Percentiles rank a stretch among this genome's conserved stretches.
phyloP scores from a whole-genome alignment of 176 grass and related monocot species.

The Alloteropsis semialata region DNA sequence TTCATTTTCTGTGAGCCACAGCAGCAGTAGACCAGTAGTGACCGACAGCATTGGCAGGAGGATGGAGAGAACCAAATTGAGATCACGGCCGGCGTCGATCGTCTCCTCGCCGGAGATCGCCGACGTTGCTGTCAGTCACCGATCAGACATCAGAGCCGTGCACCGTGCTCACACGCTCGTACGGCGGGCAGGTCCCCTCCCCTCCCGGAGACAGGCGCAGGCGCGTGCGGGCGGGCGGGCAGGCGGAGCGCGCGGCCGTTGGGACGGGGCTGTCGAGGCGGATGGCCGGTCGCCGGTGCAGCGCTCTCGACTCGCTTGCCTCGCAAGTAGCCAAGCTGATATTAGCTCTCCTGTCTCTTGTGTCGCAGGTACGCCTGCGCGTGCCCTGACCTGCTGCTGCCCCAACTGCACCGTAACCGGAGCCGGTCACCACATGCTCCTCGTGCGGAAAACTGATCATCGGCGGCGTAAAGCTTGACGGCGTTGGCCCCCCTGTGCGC shows the following conservation, averaged over 20 bases:
- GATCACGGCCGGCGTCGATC: not conserved
- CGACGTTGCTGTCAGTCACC: not conserved
- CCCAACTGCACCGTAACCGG: not conserved
- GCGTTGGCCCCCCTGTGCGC: not conserved
- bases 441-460: not conserved
- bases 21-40: too few relatives aligned
- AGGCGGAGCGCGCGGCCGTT: not conserved
- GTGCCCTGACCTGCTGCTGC: not conserved
- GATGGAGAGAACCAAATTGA: too few relatives aligned
- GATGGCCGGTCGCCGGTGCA: not conserved
- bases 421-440: not conserved
- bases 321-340: not conserved
- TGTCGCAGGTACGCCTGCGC: not conserved
- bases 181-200: not conserved
- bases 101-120: not conserved
- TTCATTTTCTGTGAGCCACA: too few relatives aligned
- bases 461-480: not conserved
- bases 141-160: not conserved
- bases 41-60: too few relatives aligned
- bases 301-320: not conserved
- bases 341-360: not conserved
- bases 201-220: not conserved
- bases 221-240: too few relatives aligned
- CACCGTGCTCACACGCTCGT: not conserved
- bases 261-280: constrained; percentile 4